Base-by-base conservation (phyloP, 2,329 filamentous ascomycete genomes). In the Alternaria metachromatica region DNA sequence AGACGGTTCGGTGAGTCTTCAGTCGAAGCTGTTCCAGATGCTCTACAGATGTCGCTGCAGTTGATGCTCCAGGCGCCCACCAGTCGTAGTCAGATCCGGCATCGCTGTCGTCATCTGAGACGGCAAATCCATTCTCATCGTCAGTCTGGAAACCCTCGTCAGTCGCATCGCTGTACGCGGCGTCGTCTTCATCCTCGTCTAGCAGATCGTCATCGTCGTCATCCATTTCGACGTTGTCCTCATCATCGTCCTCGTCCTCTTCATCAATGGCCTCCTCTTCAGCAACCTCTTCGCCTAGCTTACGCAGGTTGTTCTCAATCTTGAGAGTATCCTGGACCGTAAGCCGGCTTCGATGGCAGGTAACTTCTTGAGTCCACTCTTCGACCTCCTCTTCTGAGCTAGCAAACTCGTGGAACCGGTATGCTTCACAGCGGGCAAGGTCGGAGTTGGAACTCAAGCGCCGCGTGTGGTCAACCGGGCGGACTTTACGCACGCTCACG, bases 271-370 rank as follows among this genome's bases (percentile, higher is more conserved):
- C 94, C 80, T 98, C 96, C 73, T 96, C 93, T 76, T 98, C 96
- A 12, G 63, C 63, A 1, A 90, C 96, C 80, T 99, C 95, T 76
- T 93, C 90, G 51, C 90, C 95, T 25, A 98, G 83, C 65, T 92
- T 90, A 53, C 95, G 90, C 66, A 99, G 96, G 28, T 89, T 89
- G 66, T 93, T 94, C 81, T 99, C 96, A 80, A 97, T 96, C 78
- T 89, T 87, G 69, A 99, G 85, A 5, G 94, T 97, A 77, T 98
- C 96, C 70, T 91, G 89, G 68, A 99, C 90, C 5, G 94, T 98
- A 43, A 99, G 85, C 74, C 92, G 93, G 54, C 86, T 86, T 60
- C 86, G 86, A 68, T 89, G 84, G 30, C 87, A 87, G 8, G 87
- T 85, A 33, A 87, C 84, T 72, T 92, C 90, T 60, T 91, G 89